phyloP scores from a whole-genome alignment of 495 filamentous ascomycete genomes.

The Ramalina intermedia region DNA sequence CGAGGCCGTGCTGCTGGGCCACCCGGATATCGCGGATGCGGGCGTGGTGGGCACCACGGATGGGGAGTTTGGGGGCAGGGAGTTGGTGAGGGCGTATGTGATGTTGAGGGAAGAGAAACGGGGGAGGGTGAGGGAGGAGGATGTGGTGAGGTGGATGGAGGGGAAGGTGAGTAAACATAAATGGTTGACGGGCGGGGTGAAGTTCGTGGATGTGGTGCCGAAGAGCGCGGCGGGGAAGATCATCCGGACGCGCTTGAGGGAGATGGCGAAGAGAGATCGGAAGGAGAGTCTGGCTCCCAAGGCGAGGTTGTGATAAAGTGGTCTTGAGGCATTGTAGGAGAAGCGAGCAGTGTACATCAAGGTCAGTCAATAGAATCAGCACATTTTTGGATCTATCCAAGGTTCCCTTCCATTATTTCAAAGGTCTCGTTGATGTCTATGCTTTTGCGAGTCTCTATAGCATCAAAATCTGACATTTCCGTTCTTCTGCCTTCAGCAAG shows the following conservation, averaged over 20 bases:
- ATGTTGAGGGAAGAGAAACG: slow-evolving; percentile 44
- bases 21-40: slow-evolving; percentile 59
- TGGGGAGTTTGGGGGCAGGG: slow-evolving; percentile 44
- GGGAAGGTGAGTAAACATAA: slow-evolving; percentile 55
- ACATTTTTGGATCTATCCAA: no score
- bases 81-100: slow-evolving; percentile 73
- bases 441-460: no score
- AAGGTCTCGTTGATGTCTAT: no score
- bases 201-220: slow-evolving; percentile 68
- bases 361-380: no score
- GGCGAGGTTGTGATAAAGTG: slow-evolving; percentile 11
- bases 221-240: slow-evolving; percentile 85
- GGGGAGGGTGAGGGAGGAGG: slow-evolving; percentile 37
- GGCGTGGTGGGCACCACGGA: slow-evolving; percentile 70
- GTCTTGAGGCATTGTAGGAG: no score
- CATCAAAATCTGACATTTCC: no score
- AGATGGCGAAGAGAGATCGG: slow-evolving; percentile 33
- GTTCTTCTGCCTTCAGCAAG: no score
- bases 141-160: slow-evolving; percentile 50
- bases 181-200: slow-evolving; percentile 65
- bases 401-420: no score
- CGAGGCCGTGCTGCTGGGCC: slow-evolving; percentile 57
- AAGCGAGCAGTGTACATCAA: no score
- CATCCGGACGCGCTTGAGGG: slow-evolving; percentile 53
- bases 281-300: slow-evolving; percentile 2